Evolutionary conservation across 768 basidiomycete species (phyloP), one percentile per base, ranked within the genome.

Genomic region (Leccinum incarnatum): DNA sequence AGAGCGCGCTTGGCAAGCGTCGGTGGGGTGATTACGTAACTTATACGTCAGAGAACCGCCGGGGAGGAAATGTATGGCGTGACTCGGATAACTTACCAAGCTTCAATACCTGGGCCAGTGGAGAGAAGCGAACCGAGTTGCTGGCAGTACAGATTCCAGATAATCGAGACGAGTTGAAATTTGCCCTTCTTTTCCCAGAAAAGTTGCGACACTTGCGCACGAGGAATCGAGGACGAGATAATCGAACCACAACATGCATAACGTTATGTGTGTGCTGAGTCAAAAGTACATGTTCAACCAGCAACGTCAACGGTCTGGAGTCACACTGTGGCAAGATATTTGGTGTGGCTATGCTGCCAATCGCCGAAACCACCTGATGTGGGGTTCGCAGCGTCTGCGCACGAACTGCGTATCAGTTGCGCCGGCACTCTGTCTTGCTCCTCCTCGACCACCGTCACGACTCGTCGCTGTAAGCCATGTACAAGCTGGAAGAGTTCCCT

Each of bases 401-500:
- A 55, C 53, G 3, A 51, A 52, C 56, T 42, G 12, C 54, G 55
- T 47, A 53, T 53, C 29, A 30, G 30, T 40, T 21, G n/a, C 27
- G 6, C 12, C 29, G 15, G 11, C 19, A 45, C 19, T 40, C 34
- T 12, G 29, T 36, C 55, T 55, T 61, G 47, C 40, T 53, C 45
- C 11, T 42, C 10, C 55, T 49, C 48, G 46, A 37, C 48, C 32
- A 42, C 10, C 17, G 2, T 40, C 37, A 40, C 37, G 37, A 56
- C 51, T 54, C 55, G 25, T 51, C 14, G 37, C 49, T 49, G 21
- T 21, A 42, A 32, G 54, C 37, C 57, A 82, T 82, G 79, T 59
- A 70, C 14, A 53, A 60, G 30, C 64, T 89, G 27, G 63, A 77
- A 21, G 79, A 85, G 55, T 65, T 94, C 15, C 93, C 93, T 3